Conservation (phyloP, 2,329 filamentous ascomycete genomes). For the Aspergillus pseudoglaucus region DNA sequence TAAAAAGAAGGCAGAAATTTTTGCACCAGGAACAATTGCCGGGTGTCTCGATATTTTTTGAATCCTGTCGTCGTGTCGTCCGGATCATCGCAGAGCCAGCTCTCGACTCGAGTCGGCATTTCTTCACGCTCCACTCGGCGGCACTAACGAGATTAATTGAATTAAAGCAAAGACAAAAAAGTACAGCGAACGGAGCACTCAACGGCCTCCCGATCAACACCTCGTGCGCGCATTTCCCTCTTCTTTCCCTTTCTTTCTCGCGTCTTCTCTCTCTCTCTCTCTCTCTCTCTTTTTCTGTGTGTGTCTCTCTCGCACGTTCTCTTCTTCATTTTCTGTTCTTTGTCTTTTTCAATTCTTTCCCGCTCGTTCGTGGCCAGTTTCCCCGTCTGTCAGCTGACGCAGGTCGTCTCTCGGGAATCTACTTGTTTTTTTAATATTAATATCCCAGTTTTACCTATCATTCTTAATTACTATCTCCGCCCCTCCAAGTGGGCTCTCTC, state of each 20-base stretch:
- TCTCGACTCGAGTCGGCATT: not conserved
- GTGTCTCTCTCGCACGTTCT: not conserved
- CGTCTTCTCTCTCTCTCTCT: not conserved
- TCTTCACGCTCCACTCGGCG: not conserved
- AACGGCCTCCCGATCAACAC: not conserved
- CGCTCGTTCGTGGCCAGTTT: not conserved
- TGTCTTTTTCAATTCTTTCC: conserved; percentile 1
- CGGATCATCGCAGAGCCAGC: too few species aligned
- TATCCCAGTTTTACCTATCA: not conserved
- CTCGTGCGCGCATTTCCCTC: not conserved
- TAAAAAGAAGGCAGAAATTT: not conserved
- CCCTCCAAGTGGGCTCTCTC: not conserved
- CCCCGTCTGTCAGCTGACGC: not conserved
- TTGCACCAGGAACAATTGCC: not conserved
- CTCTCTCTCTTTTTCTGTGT: not conserved
- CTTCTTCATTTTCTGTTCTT: conserved; percentile 2
- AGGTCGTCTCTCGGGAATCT: not conserved
- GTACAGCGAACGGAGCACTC: too few species aligned
- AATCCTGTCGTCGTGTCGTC: too few species aligned
- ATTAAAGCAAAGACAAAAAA: not conserved
- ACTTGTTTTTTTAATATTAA: too few species aligned
- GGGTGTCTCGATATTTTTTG: not conserved
- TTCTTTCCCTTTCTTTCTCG: conserved; percentile 1
- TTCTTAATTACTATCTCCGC: not conserved
- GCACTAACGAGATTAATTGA: not conserved